Conservation (phyloP, 2,329 filamentous ascomycete species). For the Tothia fuscella region DNA sequence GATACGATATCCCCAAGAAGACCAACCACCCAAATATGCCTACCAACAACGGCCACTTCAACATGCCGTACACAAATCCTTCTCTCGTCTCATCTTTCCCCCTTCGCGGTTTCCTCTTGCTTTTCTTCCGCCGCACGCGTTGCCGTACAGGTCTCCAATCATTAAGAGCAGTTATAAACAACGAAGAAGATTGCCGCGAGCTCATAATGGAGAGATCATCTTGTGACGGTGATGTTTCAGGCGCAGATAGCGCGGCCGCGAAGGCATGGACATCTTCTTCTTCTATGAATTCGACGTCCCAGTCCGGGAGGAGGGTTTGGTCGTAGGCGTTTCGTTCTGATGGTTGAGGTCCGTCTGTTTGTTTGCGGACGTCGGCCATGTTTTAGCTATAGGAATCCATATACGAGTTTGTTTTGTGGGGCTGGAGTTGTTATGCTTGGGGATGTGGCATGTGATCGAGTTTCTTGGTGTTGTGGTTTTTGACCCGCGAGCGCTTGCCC, state of each 20-base stretch:
- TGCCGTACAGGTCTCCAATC: slow-evolving; percentile 90
- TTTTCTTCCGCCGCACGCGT: slow-evolving; percentile 41
- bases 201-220: slow-evolving; percentile 38
- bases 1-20: slow-evolving; percentile 60
- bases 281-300: slow-evolving; percentile 63
- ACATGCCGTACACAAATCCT: slow-evolving; percentile 74
- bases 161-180: slow-evolving; percentile 80
- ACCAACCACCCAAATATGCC: slow-evolving; percentile 71
- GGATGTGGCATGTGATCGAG: too few species aligned
- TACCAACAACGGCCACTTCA: slow-evolving; percentile 85
- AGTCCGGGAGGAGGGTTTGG: slow-evolving; percentile 57
- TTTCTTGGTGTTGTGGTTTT: too few species aligned
- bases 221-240: slow-evolving; percentile 57
- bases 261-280: slow-evolving; percentile 66
- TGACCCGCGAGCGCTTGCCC: too few species aligned
- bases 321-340: slow-evolving; percentile 24
- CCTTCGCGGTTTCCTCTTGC: slow-evolving; percentile 30
- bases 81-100: slow-evolving; percentile 85
- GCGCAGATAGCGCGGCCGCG: slow-evolving; percentile 67
- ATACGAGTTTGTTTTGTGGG: too few species aligned
- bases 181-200: slow-evolving; percentile 23
- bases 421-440: too few species aligned
- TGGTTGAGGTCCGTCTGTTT: slow-evolving; percentile 2
- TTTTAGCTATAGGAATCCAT: too few species aligned
- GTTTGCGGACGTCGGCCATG: slow-evolving; percentile 6